Percentiles rank a stretch among this genome's conserved stretches.
These are phyloP conservation scores for Ceratobasidium theobromae DNA, from an alignment of 1,284 basidiomycete genomes.

Conservation along the genomic window DNA sequence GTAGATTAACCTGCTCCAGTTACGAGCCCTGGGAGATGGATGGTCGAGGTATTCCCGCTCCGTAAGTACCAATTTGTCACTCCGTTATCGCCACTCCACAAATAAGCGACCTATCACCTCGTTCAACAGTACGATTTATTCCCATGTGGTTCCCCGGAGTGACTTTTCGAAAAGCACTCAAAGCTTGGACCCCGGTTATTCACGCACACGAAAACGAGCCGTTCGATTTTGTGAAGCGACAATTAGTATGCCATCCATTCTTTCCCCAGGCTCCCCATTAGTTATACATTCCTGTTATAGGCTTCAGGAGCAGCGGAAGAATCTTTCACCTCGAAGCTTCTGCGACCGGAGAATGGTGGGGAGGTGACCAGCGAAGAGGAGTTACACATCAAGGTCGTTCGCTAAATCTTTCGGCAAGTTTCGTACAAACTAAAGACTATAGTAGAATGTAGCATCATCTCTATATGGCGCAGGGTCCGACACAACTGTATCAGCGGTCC, in stretches of 20 bases:
- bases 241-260: constrained; percentile 37
- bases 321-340: constrained; percentile 40
- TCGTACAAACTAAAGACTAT: neutral
- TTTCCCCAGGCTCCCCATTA: neutral
- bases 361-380: constrained; percentile 38
- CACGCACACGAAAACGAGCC: constrained; percentile 39
- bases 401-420: neutral
- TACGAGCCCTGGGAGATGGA: constrained; percentile 13
- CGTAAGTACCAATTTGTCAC: neutral
- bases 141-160: constrained; percentile 43
- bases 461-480: constrained; percentile 41
- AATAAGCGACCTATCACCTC: neutral
- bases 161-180: constrained; percentile 40
- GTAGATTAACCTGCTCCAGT: neutral
- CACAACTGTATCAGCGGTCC: constrained; percentile 27
- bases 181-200: constrained; percentile 37
- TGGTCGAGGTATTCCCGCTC: constrained; percentile 17
- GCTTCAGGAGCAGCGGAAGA: constrained; percentile 40
- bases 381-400: constrained; percentile 39
- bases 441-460: constrained; percentile 38
- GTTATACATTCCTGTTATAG: constrained; percentile 33
- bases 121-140: constrained; percentile 39
- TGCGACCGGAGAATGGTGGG: constrained; percentile 37
- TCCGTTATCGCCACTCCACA: neutral
- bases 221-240: constrained; percentile 40